Conservation (phyloP, 805 yeast genomes). For the Wickerhamomyces mucosus region DNA sequence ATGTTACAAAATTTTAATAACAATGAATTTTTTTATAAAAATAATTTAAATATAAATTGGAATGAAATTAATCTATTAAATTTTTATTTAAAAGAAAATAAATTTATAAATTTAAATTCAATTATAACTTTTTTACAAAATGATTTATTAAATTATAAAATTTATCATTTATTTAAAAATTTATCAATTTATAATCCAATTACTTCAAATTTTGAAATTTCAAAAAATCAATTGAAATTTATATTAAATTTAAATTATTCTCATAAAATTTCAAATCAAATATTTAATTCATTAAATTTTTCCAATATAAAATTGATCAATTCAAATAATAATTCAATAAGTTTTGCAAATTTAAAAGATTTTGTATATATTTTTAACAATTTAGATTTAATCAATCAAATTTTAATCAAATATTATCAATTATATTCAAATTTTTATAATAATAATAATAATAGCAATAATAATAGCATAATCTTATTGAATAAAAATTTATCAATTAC, state of each 20-base stretch:
- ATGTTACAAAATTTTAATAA: slow-evolving; percentile 23
- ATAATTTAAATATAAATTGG: slow-evolving; percentile 27
- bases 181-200: slow-evolving; percentile 23
- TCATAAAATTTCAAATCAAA: slow-evolving; percentile 29
- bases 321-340: slow-evolving; percentile 18
- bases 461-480: slow-evolving; percentile 4
- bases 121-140: slow-evolving; percentile 31
- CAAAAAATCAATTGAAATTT: slow-evolving; percentile 26
- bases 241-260: slow-evolving; percentile 26
- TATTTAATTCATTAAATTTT: slow-evolving; percentile 23
- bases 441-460: too few species aligned
- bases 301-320: slow-evolving; percentile 8
- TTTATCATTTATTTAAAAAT: slow-evolving; percentile 16
- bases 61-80: slow-evolving; percentile 16
- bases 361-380: slow-evolving; percentile 29
- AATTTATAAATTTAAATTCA: slow-evolving; percentile 28
- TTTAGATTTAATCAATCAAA: slow-evolving; percentile 30
- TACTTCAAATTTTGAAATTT: slow-evolving; percentile 21
- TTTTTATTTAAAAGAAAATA: slow-evolving; percentile 14
- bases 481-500: slow-evolving; percentile 25
- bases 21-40: slow-evolving; percentile 22
- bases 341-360: slow-evolving; percentile 28
- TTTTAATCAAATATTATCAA: slow-evolving; percentile 24
- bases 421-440: slow-evolving; percentile 1
- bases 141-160: slow-evolving; percentile 28